Percentiles rank a stretch among this genome's conserved stretches.
Conservation (phyloP, 495 filamentous ascomycete species). For the Oidiodendron maius region DNA sequence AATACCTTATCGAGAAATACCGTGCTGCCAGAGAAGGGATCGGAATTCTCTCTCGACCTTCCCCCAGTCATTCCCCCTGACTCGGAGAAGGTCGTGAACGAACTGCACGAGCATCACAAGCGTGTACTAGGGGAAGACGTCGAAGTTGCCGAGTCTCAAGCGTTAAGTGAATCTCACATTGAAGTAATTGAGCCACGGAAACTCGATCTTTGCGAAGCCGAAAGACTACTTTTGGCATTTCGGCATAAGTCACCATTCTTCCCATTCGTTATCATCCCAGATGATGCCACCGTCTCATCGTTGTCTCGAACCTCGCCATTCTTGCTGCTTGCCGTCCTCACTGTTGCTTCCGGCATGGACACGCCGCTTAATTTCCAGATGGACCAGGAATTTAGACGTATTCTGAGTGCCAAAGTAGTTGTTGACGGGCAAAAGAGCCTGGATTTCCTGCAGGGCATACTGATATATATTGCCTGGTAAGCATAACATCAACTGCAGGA, state of each 20-base stretch:
- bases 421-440: slow-evolving; percentile 29
- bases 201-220: slow-evolving; percentile 8
- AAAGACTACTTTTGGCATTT: slow-evolving; percentile 13
- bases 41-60: slow-evolving; percentile 16
- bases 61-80: slow-evolving; percentile 11
- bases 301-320: slow-evolving; percentile 31
- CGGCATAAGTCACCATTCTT: slow-evolving; percentile 26
- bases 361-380: slow-evolving; percentile 22
- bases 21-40: too few relatives aligned
- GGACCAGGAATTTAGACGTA: slow-evolving; percentile 23
- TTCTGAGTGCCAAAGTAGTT: slow-evolving; percentile 24
- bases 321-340: slow-evolving; percentile 30
- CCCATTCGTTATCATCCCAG: slow-evolving; percentile 31
- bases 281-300: slow-evolving; percentile 20
- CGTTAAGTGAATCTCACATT: background rate
- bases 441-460: slow-evolving; percentile 35
- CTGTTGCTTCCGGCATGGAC: slow-evolving; percentile 17
- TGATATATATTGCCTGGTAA: slow-evolving; percentile 36
- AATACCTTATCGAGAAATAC: too few relatives aligned
- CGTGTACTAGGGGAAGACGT: slow-evolving; percentile 11
- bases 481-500: too few relatives aligned
- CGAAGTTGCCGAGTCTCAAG: background rate
- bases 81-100: slow-evolving; percentile 6
- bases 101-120: slow-evolving; percentile 14
- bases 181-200: background rate